Evolutionary conservation across 208 protist species (phyloP).

Genomic region (Crithidia fasciculata): DNA sequence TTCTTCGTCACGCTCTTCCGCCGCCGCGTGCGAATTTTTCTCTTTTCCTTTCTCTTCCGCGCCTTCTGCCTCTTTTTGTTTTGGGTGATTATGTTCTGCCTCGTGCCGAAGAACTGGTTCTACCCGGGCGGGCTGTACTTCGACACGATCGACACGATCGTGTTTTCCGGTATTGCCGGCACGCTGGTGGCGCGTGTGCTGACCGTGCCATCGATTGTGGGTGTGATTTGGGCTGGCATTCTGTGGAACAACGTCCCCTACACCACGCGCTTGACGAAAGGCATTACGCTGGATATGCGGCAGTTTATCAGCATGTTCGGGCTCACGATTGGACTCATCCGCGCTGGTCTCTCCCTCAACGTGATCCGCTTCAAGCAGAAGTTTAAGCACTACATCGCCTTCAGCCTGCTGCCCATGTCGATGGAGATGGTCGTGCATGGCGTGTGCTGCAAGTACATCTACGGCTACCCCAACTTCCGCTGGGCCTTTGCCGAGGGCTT

Average conservation of each 20-base stretch:
- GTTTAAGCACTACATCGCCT: slow-evolving; percentile 49
- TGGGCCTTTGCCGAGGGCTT: slow-evolving; percentile 61
- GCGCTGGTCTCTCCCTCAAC: slow-evolving; percentile 63
- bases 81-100: slow-evolving; percentile 60
- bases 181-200: slow-evolving; percentile 41
- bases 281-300: slow-evolving; percentile 44
- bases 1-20: slow-evolving; percentile 53
- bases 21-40: slow-evolving; percentile 48
- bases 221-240: slow-evolving; percentile 56
- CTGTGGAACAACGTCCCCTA: slow-evolving; percentile 67
- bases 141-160: slow-evolving; percentile 52
- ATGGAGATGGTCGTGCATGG: slow-evolving; percentile 55
- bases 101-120: slow-evolving; percentile 48
- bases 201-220: slow-evolving; percentile 50
- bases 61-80: slow-evolving; percentile 52
- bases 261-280: slow-evolving; percentile 45
- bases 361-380: slow-evolving; percentile 56
- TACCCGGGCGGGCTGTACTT: slow-evolving; percentile 65
- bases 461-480: slow-evolving; percentile 46
- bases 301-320: slow-evolving; percentile 48
- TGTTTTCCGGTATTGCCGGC: slow-evolving; percentile 54
- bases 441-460: slow-evolving; percentile 47
- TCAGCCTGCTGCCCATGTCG: slow-evolving; percentile 49
- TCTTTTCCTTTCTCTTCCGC: slow-evolving; percentile 59
- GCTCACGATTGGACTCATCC: slow-evolving; percentile 54